These are phyloP conservation scores for Candida alai DNA, from an alignment of 805 yeast species.

Conservation along the genomic window DNA sequence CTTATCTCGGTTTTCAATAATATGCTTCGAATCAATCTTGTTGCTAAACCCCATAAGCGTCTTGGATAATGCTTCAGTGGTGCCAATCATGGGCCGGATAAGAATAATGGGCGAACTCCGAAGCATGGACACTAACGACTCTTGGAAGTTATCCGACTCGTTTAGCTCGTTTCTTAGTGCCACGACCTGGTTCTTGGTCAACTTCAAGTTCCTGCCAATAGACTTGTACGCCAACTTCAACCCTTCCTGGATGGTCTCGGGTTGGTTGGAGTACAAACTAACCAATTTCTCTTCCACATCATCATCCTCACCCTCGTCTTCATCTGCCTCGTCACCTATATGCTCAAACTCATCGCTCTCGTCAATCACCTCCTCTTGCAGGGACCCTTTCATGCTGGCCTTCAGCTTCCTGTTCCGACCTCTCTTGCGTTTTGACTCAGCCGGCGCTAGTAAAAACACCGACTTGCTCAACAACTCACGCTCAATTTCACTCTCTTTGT, in stretches of 20 bases:
- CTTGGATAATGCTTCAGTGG: constrained; percentile 84
- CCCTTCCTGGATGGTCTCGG: constrained; percentile 67
- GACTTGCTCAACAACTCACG: constrained; percentile 18
- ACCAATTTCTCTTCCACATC: constrained; percentile 39
- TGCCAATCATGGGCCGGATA: constrained; percentile 84
- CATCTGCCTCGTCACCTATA: constrained; percentile 21
- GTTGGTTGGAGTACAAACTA: constrained; percentile 84
- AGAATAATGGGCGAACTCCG: constrained; percentile 77
- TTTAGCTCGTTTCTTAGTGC: constrained; percentile 59
- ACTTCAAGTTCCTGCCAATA: constrained; percentile 59
- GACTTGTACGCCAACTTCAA: constrained; percentile 70
- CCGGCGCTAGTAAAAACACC: constrained; percentile 19
- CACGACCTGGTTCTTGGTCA: constrained; percentile 61
- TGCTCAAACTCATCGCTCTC: constrained; percentile 13
- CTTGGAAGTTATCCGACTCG: constrained; percentile 62
- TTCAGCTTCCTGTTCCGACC: constrained; percentile 1
- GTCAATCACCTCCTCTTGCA: constrained; percentile 9
- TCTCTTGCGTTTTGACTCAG: constrained; percentile 1
- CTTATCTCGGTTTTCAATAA: constrained; percentile 59
- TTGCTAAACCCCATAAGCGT: constrained; percentile 81
- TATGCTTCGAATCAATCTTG: constrained; percentile 65
- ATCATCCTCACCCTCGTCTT: constrained; percentile 18
- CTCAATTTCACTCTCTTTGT: constrained; percentile 16
- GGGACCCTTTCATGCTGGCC: constrained; percentile 13
- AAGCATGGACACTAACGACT: constrained; percentile 63